Evolutionary conservation across 2,329 filamentous ascomycete species (phyloP), one percentile per base, ranked within the genome.

Genomic region (Trichoderma hamatum): DNA sequence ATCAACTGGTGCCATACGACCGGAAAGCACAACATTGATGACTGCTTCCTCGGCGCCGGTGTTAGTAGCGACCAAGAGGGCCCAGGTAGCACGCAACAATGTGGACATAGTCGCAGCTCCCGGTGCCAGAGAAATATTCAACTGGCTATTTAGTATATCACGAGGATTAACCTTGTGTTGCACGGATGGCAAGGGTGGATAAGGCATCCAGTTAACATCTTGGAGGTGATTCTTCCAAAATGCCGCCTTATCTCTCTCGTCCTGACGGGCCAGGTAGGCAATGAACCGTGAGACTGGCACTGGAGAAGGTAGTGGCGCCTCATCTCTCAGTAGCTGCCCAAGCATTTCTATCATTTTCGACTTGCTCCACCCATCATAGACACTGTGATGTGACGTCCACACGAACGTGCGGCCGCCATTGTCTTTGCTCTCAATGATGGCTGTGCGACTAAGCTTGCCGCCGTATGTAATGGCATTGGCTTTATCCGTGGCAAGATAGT

Each of bases 1-100:
- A 51, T 39, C 3, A 16, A 80, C 63, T 0, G 72, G 69, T 1
- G 74, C 72, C 5, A 74, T 70, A 1, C 77, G 73, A 7, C 78
- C 78, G 1, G 74, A 75, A 1, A 76, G 59, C 0, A 74, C 74
- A 4, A 70, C 70, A 0, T 74, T 76, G 34, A 78, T 78, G 1
- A 73, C 24, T 0, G 77, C 70, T 49, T 58, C 28, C 16, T 66
- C 51, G 43, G 51, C 46, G 32, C 52, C 63, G 3, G 63, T 19
- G 36, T 66, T 43, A 7, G 51, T 10, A 16, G 63, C 63, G 32
- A 66, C 28, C 3, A 66, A 14, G 39, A 58, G 4, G 28, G 51
- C 63, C 63, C 63, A 66, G 5, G 63, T 36, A 2, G 63, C 63
- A 0, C 63, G 32, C 16, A 66, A 32, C 3, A 66, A 46, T 6